Conservation (phyloP, 352 stramenopile genomes). For the Phytophthora rubi region DNA sequence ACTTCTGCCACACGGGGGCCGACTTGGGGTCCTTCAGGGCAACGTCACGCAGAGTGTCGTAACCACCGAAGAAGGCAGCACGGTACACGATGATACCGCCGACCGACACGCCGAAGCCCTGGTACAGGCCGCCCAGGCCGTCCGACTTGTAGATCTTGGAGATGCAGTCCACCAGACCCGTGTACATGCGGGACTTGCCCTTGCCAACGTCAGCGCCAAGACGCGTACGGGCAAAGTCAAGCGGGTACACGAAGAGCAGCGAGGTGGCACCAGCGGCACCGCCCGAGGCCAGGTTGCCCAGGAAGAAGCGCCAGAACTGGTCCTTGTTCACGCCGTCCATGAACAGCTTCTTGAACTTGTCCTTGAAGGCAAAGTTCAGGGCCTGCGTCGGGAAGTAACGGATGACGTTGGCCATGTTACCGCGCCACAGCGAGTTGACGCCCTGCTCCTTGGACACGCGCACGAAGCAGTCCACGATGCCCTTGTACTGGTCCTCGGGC, state of each 20-base stretch:
- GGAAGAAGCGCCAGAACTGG: constrained; percentile 98
- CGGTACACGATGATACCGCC: constrained; percentile 99
- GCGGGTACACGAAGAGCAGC: constrained; percentile 96
- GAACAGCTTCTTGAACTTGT: constrained; percentile 94
- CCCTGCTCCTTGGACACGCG: constrained; percentile 91
- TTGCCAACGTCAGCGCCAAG: constrained; percentile 98
- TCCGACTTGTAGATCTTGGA: constrained; percentile 94
- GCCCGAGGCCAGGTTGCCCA: constrained; percentile 98
- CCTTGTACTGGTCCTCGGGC: constrained; percentile 92
- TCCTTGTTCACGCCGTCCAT: constrained; percentile 93
- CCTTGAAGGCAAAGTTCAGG: constrained; percentile 94
- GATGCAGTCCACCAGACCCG: constrained; percentile 97
- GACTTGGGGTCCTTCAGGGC: constrained; percentile 86
- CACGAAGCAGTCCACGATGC: constrained; percentile 90
- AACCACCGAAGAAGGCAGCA: constrained; percentile 98
- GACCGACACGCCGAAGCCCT: constrained; percentile 98
- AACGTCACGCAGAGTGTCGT: constrained; percentile 96
- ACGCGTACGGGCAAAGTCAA: constrained; percentile 99
- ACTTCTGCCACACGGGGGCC: constrained; percentile 90
- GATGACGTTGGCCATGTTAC: constrained; percentile 93
- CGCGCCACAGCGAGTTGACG: constrained; percentile 90
- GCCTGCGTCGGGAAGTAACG: constrained; percentile 94
- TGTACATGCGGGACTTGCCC: constrained; percentile 98
- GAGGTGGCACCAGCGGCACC: constrained; percentile 97
- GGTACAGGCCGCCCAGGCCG: constrained; percentile 96